Evolutionary conservation across 306 rosid genomes (phyloP), one percentile per base, ranked within the genome.

Genomic region (Phaseolus lunatus): DNA sequence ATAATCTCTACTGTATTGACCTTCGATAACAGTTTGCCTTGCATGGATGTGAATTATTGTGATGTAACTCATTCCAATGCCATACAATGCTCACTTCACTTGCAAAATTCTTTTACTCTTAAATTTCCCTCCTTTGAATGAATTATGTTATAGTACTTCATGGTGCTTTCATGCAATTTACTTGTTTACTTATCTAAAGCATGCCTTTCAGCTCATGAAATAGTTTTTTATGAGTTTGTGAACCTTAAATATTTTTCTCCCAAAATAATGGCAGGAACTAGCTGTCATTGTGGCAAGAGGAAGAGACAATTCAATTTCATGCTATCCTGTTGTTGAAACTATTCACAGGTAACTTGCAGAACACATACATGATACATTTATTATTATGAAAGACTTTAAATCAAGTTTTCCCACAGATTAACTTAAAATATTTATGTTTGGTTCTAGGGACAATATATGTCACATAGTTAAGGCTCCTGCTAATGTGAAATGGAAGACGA

Each of bases 271-370:
- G 68, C 82, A 94, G 98, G 98, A 94, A 80, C 81, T 94, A 72
- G 92, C 98, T 2, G 96, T 92, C 81, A 84, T 95, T 87, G 96
- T 92, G 49, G 93, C 86, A 3, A 90, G 97, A 84, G 97, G 96
- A 78, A 89, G 91, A 88, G 97, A 95, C 85, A 79, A 80, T 83
- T 87, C 91, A 26, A 86, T 91, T 79, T 63, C 81, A 49, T 91
- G 96, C 84, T 95, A 89, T 78, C 92, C 99, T 43, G 94, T 88
- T 35, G 98, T 95, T 75, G 98, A 92, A 91, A 92, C 98, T 72
- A 88, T 92, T 81, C 99, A 95, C 86, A 92, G 85, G 99, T 92
- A 95, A 88, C 79, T 54, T 82, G 76, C 67, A 50, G 26, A 47
- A 70, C 53, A 53, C n/a, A 3, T 39, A 47, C 24, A 81, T 75